Percentiles rank a stretch among this genome's conserved stretches.
These are phyloP conservation scores for Candida xiaguanensis DNA, from an alignment of 805 yeast genomes.

Conservation along the genomic window DNA sequence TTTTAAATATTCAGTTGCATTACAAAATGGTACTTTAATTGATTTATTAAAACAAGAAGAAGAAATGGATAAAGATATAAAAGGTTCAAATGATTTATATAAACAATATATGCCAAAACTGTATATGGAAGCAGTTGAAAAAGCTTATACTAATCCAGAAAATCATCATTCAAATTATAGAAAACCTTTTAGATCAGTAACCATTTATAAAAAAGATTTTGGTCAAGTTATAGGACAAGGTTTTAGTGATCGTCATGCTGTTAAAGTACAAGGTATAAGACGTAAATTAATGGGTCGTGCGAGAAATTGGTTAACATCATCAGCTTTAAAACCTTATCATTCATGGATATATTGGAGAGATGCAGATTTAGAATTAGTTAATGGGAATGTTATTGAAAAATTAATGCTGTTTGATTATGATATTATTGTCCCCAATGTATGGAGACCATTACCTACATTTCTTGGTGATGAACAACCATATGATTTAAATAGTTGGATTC, in stretches of 20 bases:
- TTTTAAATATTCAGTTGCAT: slow-evolving; percentile 58
- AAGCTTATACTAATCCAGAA: slow-evolving; percentile 60
- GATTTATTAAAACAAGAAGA: slow-evolving; percentile 40
- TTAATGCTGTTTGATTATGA: slow-evolving; percentile 69
- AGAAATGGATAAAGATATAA: slow-evolving; percentile 28
- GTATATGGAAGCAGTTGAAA: slow-evolving; percentile 53
- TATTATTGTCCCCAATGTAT: slow-evolving; percentile 82
- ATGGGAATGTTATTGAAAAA: slow-evolving; percentile 70
- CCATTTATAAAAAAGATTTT: slow-evolving; percentile 77
- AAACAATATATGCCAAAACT: slow-evolving; percentile 64
- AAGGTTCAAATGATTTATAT: slow-evolving; percentile 61
- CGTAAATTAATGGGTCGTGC: slow-evolving; percentile 85
- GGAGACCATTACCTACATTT: slow-evolving; percentile 95
- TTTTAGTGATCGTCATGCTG: slow-evolving; percentile 78
- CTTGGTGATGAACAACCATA: slow-evolving; percentile 90
- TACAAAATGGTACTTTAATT: slow-evolving; percentile 67
- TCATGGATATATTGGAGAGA: slow-evolving; percentile 94
- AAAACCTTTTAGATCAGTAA: slow-evolving; percentile 72
- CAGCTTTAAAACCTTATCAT: slow-evolving; percentile 75
- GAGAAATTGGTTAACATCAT: slow-evolving; percentile 75
- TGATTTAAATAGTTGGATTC: slow-evolving; percentile 96
- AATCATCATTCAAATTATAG: slow-evolving; percentile 54
- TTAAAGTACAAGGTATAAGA: slow-evolving; percentile 80
- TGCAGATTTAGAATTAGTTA: slow-evolving; percentile 79
- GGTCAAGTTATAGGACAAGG: slow-evolving; percentile 86